Base-by-base conservation (phyloP, 176 grass and related monocot species). In the Cenchrus americanus region DNA sequence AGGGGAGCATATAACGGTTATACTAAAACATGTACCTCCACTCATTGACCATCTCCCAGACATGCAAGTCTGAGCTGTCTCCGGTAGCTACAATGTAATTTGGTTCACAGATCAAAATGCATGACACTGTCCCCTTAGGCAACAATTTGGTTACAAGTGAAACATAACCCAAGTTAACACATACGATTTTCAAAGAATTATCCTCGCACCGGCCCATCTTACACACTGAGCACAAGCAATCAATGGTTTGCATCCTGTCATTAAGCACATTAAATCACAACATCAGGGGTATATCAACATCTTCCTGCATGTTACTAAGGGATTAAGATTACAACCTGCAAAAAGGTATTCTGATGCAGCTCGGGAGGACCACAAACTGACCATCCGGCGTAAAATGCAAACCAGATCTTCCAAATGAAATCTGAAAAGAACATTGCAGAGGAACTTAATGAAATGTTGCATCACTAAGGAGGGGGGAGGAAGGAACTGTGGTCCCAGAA, bases 301-400 rank as follows among this genome's bases (percentile, higher is more conserved):
- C 73, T 71, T 59, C 57, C 27, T 62, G 11, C 15, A 69, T 83
- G 64, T 64, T 14, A 62, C 55, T 64, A 83, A 83, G 46, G 19
- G 34, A 86, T 73, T 62, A 73, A 74, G 54, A 79, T 80, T 86
- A 82, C 60, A 87, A 98, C 95, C 95, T 98, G 95, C 95, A 98
- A 77, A 79, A 87, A 48, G 95, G 95, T 86, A 71, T 51, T 83
- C 80, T 85, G 68, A 93, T 85, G 59, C 87, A 87, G 80, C 63
- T 85, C 76, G 90, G 51, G 59, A 93, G 83, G 78, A 93, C 92
- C 72, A 95, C 82, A 82, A 86, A 90, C 17, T 86, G 85, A 2
- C 76, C 89, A 80, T 93, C 91, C 48, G 87, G 83, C 83, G 86
- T 98, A 84, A 91, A 91, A 51, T 98, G 95, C 63, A 98, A 88